These are phyloP conservation scores for Floccularia luteovirens DNA, from an alignment of 768 basidiomycete species.

Conservation along the genomic window DNA sequence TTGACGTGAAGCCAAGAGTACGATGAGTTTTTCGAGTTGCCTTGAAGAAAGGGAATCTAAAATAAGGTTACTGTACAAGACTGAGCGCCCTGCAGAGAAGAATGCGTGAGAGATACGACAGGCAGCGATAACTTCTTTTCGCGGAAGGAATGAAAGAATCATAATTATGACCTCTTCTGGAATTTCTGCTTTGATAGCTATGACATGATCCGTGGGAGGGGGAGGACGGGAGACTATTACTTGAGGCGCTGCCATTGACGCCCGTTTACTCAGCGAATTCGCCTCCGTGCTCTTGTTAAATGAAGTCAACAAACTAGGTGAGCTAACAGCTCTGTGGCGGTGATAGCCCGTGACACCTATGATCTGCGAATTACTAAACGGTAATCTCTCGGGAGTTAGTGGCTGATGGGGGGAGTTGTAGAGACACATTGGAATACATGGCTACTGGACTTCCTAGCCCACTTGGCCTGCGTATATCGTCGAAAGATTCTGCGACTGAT, in stretches of 20 bases:
- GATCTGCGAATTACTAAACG: slow-evolving; percentile 2
- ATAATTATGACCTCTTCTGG: slow-evolving; percentile 24
- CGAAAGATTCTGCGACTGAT: slow-evolving; percentile 15
- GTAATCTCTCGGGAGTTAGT: slow-evolving; percentile 9
- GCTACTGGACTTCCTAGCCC: slow-evolving; percentile 33
- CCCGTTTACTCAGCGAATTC: slow-evolving; percentile 9
- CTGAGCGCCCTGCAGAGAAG: slow-evolving; percentile 19
- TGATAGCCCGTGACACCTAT: slow-evolving; percentile 3
- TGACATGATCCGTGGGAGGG: too few species aligned
- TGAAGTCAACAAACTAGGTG: slow-evolving; percentile 26
- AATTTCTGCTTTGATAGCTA: slow-evolving; percentile 6
- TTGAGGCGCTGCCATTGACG: slow-evolving; percentile 5
- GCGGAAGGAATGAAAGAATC: slow-evolving; percentile 27
- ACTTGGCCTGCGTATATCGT: slow-evolving; percentile 39
- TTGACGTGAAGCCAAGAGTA: slow-evolving; percentile 25
- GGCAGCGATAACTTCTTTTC: slow-evolving; percentile 15
- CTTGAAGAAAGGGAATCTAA: slow-evolving; percentile 18
- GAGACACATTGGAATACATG: slow-evolving; percentile 23
- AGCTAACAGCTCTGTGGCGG: slow-evolving; percentile 24
- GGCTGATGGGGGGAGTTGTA: slow-evolving; percentile 26
- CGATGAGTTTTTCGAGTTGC: slow-evolving; percentile 26
- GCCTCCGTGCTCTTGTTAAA: slow-evolving; percentile 12
- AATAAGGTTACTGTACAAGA: slow-evolving; percentile 26
- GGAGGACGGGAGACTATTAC: background rate
- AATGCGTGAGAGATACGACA: slow-evolving; percentile 26